These are phyloP conservation scores for Laburnicola sp. DNA, from an alignment of 2,329 filamentous ascomycete genomes.

Conservation along the genomic window DNA sequence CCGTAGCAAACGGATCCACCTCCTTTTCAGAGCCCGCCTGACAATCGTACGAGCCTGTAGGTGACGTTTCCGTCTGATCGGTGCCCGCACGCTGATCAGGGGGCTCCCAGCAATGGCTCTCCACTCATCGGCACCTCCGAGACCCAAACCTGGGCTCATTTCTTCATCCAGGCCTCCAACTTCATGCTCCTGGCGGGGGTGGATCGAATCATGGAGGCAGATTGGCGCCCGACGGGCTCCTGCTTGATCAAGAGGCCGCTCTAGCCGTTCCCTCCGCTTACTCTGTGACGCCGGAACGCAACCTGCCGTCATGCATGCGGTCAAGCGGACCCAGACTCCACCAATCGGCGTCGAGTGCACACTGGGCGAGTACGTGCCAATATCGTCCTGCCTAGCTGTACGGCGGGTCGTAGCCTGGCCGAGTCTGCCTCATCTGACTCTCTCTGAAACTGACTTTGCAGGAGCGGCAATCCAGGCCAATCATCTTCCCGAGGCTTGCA, in stretches of 20 bases:
- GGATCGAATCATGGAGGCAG: conserved; percentile 7
- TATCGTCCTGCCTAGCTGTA: conserved; percentile 7
- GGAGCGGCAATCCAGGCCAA: not conserved
- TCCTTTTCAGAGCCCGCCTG: conserved; percentile 11
- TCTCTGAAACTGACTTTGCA: conserved; percentile 10
- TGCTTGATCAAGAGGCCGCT: conserved; percentile 11
- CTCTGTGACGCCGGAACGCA: conserved; percentile 13
- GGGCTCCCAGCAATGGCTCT: conserved; percentile 1
- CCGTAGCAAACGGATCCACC: conserved; percentile 2
- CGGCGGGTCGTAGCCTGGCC: conserved; percentile 12
- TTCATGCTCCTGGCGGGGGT: conserved; percentile 4
- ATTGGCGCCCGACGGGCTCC: conserved; percentile 11
- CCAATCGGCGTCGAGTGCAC: conserved; percentile 8
- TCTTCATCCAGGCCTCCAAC: conserved; percentile 4
- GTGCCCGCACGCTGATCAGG: conserved; percentile 6
- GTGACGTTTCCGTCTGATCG: conserved; percentile 7
- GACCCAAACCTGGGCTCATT: conserved; percentile 14
- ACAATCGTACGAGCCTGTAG: conserved; percentile 1
- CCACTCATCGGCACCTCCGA: conserved; percentile 12
- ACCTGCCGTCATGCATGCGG: conserved; percentile 17
- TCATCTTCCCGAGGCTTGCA: conserved; percentile 1
- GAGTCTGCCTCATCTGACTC: conserved; percentile 10
- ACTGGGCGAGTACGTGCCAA: conserved; percentile 11
- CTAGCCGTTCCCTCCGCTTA: conserved; percentile 6
- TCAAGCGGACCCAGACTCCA: conserved; percentile 13